Evolutionary conservation across 805 yeast species (phyloP).

Genomic region (Tetrapisispora fleetii): DNA sequence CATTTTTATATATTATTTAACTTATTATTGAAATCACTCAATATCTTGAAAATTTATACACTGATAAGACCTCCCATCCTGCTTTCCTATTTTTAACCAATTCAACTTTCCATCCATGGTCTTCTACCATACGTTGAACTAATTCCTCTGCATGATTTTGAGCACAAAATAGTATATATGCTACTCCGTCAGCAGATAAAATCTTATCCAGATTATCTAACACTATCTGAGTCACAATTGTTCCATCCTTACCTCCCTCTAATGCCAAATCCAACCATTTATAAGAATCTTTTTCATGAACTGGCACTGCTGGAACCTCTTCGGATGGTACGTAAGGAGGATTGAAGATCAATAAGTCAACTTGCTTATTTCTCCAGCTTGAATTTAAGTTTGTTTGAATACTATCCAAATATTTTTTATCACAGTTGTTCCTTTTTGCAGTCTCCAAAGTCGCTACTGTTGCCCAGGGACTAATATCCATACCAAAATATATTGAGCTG

Average conservation of each 20-base stretch:
- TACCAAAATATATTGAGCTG: slow-evolving; percentile 46
- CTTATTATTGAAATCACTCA: not conserved
- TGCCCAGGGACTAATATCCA: slow-evolving; percentile 78
- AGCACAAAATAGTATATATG: slow-evolving; percentile 86
- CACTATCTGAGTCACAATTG: slow-evolving; percentile 68
- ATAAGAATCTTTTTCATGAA: slow-evolving; percentile 34
- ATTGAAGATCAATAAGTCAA: slow-evolving; percentile 77
- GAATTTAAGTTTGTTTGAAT: slow-evolving; percentile 51
- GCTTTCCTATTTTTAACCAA: slow-evolving; percentile 64
- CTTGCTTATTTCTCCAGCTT: slow-evolving; percentile 34
- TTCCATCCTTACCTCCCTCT: slow-evolving; percentile 83
- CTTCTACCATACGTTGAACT: slow-evolving; percentile 34
- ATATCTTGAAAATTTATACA: slow-evolving; percentile 44
- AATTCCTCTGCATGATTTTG: slow-evolving; percentile 71
- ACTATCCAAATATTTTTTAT: slow-evolving; percentile 31
- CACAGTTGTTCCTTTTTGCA: slow-evolving; percentile 27
- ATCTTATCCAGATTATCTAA: slow-evolving; percentile 43
- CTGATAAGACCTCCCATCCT: slow-evolving; percentile 89
- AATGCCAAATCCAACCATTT: slow-evolving; percentile 85
- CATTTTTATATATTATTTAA: not conserved
- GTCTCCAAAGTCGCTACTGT: slow-evolving; percentile 45
- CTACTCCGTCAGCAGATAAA: slow-evolving; percentile 56
- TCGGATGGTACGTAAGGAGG: slow-evolving; percentile 97
- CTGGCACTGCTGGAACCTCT: slow-evolving; percentile 53
- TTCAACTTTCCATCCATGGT: slow-evolving; percentile 41